Evolutionary conservation across 108 stramenopile genomes (phyloP).

Genomic region (Conticribra guillardii): DNA sequence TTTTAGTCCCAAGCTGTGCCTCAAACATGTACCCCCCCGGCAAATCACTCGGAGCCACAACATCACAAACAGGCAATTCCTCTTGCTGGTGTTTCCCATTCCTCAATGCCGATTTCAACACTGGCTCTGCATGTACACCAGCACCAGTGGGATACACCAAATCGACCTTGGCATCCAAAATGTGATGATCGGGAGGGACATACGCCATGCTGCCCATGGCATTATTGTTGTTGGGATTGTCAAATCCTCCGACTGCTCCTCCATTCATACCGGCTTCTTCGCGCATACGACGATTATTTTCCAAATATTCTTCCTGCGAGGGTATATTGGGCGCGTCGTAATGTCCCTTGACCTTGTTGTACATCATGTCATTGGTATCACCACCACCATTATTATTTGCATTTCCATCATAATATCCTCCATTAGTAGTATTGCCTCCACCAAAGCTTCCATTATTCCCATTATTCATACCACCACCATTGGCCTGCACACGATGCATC

Average conservation of each 20-base stretch:
- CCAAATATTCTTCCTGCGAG: constrained; percentile 13
- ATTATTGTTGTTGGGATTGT: too few relatives aligned
- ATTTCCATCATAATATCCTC: too few relatives aligned
- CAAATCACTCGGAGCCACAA: constrained; percentile 56
- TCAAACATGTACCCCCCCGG: constrained; percentile 62
- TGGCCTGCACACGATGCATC: too few relatives aligned
- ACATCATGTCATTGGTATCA: neutral
- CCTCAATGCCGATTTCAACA: too few relatives aligned
- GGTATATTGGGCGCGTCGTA: constrained; percentile 6
- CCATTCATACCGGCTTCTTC: constrained; percentile 10
- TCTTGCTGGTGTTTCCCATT: constrained; percentile 8
- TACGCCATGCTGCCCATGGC: neutral
- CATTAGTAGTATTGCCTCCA: too few relatives aligned
- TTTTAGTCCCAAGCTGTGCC: constrained; percentile 45
- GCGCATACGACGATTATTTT: constrained; percentile 12
- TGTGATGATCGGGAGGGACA: neutral
- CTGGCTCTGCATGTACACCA: too few relatives aligned
- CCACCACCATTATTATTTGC: too few relatives aligned
- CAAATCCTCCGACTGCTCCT: too few relatives aligned
- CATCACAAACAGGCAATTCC: constrained; percentile 55
- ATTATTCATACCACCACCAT: neutral
- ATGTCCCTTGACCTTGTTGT: constrained; percentile 10
- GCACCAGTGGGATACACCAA: neutral
- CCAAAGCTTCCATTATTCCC: neutral
- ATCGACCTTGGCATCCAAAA: constrained; percentile 13